Conservation (phyloP, 2,329 filamentous ascomycete genomes). For the Orbilia oligospora region DNA sequence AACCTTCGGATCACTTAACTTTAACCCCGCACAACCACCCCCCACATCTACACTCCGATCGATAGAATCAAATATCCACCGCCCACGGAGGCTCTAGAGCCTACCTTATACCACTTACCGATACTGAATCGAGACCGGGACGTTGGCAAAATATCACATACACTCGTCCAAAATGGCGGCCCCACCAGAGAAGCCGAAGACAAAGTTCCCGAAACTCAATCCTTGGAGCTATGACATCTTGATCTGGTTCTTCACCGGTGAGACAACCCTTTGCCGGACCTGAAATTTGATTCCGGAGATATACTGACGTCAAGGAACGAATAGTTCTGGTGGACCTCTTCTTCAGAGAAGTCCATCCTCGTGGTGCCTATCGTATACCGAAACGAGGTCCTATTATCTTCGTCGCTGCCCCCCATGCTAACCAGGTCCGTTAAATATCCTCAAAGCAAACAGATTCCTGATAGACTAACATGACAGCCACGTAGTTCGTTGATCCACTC, state of each 20-base stretch:
- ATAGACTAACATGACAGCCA: slow-evolving; percentile 47
- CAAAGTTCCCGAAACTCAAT: slow-evolving; percentile 54
- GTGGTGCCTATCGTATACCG: slow-evolving; percentile 95
- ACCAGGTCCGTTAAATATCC: slow-evolving; percentile 76
- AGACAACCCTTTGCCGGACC: slow-evolving; percentile 2
- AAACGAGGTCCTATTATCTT: slow-evolving; percentile 90
- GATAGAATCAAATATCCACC: neutral
- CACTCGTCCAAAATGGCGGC: slow-evolving; percentile 38
- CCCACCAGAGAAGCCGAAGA: slow-evolving; percentile 50
- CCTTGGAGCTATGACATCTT: slow-evolving; percentile 61
- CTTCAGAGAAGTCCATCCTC: slow-evolving; percentile 96
- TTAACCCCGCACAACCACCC: neutral
- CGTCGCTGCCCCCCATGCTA: slow-evolving; percentile 95
- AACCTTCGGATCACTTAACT: neutral
- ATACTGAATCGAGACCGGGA: slow-evolving; percentile 8
- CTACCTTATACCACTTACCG: neutral
- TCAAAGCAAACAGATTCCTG: neutral
- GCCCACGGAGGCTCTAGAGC: neutral
- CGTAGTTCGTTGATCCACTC: slow-evolving; percentile 91
- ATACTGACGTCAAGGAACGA: slow-evolving; percentile 26
- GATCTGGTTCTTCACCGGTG: slow-evolving; percentile 60
- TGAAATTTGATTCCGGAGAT: neutral
- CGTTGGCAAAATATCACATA: slow-evolving; percentile 16
- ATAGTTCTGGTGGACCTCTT: slow-evolving; percentile 88
- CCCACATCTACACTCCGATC: neutral